A percentile compares a stretch with the other conserved stretches of the same genome.
Conservation (phyloP, 2,329 filamentous ascomycete species). For the Blastomyces percursus region DNA sequence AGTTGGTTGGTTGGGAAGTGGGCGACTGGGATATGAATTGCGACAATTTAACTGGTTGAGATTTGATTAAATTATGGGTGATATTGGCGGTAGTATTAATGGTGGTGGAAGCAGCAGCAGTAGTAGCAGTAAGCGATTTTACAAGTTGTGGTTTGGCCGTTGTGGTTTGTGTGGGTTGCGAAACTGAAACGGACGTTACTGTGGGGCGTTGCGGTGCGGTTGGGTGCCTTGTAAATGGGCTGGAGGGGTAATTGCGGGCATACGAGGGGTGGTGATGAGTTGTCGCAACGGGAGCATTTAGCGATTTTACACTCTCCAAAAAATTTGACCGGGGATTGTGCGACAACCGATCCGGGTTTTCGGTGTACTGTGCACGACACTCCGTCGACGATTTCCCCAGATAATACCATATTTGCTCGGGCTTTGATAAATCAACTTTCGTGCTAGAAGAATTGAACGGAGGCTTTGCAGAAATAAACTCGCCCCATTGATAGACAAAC, state of each 20-base stretch:
- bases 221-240: slow-evolving; percentile 14
- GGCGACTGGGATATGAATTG: slow-evolving; percentile 8
- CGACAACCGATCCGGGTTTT: slow-evolving; percentile 49
- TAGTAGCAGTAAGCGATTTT: background rate
- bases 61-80: background rate
- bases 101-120: background rate
- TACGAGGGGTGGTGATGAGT: slow-evolving; percentile 20
- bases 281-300: slow-evolving; percentile 21
- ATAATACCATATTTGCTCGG: slow-evolving; percentile 78
- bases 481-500: slow-evolving; percentile 57
- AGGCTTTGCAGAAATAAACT: slow-evolving; percentile 59
- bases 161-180: slow-evolving; percentile 14
- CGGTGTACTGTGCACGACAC: slow-evolving; percentile 80
- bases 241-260: slow-evolving; percentile 21
- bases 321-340: slow-evolving; percentile 42
- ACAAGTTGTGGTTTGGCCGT: slow-evolving; percentile 1
- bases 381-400: slow-evolving; percentile 79
- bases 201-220: slow-evolving; percentile 10
- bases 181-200: slow-evolving; percentile 9
- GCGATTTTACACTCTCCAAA: slow-evolving; percentile 37
- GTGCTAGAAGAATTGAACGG: slow-evolving; percentile 49
- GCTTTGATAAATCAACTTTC: slow-evolving; percentile 60
- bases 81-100: slow-evolving; percentile 3
- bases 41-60: slow-evolving; percentile 1
- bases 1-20: slow-evolving; percentile 19